A percentile compares a stretch with the other conserved stretches of the same genome.
Evolutionary conservation across 2,329 filamentous ascomycete genomes (phyloP).

Genomic region (Penicillium sp.): DNA sequence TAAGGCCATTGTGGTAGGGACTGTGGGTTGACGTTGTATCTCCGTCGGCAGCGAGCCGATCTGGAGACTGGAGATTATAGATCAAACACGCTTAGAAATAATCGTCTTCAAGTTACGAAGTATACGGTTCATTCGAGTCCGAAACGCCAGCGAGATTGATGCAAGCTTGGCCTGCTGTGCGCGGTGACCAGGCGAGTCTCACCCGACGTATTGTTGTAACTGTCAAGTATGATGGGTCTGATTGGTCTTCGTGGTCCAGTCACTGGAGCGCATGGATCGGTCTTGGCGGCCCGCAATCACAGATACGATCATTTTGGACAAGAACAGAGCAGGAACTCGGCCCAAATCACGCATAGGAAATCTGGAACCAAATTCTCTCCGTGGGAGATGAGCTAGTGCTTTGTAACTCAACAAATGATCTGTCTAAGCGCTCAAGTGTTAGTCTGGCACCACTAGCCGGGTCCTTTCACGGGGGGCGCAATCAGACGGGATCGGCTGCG

Average conservation of each 20-base stretch:
- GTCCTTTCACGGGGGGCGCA: background rate
- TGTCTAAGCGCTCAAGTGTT: no score
- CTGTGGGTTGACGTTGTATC: background rate
- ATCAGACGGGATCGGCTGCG: constrained; percentile 23
- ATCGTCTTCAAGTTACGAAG: no score
- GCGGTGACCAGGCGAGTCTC: no score
- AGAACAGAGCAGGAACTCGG: background rate
- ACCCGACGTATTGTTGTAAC: no score
- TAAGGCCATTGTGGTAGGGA: background rate
- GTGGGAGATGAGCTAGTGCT: no score
- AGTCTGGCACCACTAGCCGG: no score
- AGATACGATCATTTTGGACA: background rate
- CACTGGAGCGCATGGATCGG: constrained; percentile 5
- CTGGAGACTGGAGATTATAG: no score
- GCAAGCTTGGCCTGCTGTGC: background rate
- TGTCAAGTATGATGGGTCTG: no score
- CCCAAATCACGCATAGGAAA: background rate
- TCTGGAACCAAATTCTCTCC: background rate
- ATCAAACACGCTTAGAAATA: no score
- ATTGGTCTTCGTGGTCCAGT: background rate
- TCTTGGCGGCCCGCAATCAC: constrained; percentile 10
- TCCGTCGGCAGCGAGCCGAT: no score
- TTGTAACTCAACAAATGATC: background rate
- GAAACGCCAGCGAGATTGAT: background rate
- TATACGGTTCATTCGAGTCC: background rate